phyloP scores from a whole-genome alignment of 805 yeast genomes.

The Pachysolen tannophilus region DNA sequence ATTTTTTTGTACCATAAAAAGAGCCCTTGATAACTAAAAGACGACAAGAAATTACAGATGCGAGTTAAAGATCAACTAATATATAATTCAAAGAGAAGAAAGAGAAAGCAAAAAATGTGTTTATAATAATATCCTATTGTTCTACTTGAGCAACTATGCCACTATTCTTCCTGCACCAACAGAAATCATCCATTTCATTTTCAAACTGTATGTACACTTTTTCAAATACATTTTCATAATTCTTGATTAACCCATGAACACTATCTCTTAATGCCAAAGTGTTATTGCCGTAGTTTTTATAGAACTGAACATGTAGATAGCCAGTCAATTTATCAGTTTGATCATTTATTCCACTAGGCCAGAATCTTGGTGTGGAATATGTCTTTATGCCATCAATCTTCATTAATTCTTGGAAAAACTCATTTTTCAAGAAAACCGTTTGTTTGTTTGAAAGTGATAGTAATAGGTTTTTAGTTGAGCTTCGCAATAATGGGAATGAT shows the following conservation, averaged over 20 bases:
- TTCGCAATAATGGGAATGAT: constrained; percentile 74
- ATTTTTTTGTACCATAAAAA: background rate
- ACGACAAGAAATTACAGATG: no score
- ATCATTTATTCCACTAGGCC: constrained; percentile 48
- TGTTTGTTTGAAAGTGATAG: constrained; percentile 42
- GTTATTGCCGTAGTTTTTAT: constrained; percentile 25
- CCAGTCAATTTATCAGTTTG: constrained; percentile 46
- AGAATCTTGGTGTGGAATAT: constrained; percentile 84
- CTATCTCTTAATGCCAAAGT: constrained; percentile 18
- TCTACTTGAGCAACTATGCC: constrained; percentile 4
- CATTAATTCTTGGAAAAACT: constrained; percentile 61
- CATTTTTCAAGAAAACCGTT: constrained; percentile 32
- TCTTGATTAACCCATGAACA: constrained; percentile 19
- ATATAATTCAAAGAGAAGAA: no score
- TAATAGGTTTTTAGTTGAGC: constrained; percentile 70
- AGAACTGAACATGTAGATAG: constrained; percentile 72
- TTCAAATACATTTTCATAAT: constrained; percentile 12
- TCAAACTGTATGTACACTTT: constrained; percentile 25
- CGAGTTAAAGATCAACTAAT: no score
- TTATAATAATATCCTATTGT: no score
- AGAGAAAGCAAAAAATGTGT: no score
- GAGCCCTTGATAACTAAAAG: no score
- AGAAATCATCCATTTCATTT: constrained; percentile 27
- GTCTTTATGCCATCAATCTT: constrained; percentile 74
- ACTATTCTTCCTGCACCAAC: constrained; percentile 25